Evolutionary conservation across 805 yeast genomes (phyloP), one percentile per base, ranked within the genome.

Genomic region (Teunomyces lycoperdinae): DNA sequence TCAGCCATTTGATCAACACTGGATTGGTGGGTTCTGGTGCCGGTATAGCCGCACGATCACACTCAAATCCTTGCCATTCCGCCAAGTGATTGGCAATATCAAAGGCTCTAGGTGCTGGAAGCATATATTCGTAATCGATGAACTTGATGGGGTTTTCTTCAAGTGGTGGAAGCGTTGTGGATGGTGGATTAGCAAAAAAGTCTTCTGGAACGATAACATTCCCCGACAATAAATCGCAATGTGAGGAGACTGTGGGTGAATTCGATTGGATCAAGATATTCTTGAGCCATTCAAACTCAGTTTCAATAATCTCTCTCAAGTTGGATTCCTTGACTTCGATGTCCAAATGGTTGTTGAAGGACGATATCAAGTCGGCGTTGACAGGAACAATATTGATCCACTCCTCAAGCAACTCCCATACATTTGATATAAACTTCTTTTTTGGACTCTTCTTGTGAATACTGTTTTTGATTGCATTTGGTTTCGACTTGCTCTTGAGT

Each of bases 31-130:
- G 52, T 0, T 70, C 48, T 1, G 87, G 85, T 6, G 62, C 58
- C 0, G 89, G 89, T 34, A 86, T 83, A 7, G 77, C 76, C 9
- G 72, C 62, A 20, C 77, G 73, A 53, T 83, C 82, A 61, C 94
- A 87, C 51, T 83, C 81, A 56, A 85, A 85, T 2, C 94, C 94
- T 61, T 86, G 94, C 89, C 91, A 84, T 61, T 84, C 90, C 60
- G 83, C 82, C 53, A 84, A 79, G 63, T 84, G 90, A 54, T 84
- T 84, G 10, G 89, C 85, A 17, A 85, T 81, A 58, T 84, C 90
- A 58, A 84, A 84, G 0, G 87, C 89, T 42, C 90, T 64, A 4
- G 89, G 88, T 2, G 85, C 86, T 9, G 84, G 84, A 51, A 81
- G 71, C 79, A 85, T 80, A 56, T 84, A 84, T 66, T 84, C 90